These are phyloP conservation scores for Venturia oleaginea DNA, from an alignment of 2,329 filamentous ascomycete species.

Conservation along the genomic window DNA sequence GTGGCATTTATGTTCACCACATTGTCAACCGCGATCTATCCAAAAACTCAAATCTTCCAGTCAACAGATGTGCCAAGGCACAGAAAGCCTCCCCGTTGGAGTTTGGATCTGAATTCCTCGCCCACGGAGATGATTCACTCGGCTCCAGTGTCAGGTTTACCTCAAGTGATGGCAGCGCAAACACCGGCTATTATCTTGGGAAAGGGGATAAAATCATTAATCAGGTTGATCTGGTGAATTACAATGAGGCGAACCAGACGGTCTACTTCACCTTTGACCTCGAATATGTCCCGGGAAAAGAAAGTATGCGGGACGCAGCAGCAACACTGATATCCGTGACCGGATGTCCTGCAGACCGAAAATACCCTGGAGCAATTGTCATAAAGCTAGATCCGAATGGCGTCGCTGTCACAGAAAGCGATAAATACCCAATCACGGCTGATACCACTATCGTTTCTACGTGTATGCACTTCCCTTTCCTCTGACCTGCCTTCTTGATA, in stretches of 20 bases:
- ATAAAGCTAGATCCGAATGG: neutral
- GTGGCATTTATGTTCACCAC: slow-evolving; percentile 10
- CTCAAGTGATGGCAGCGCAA: neutral
- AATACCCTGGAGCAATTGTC: neutral
- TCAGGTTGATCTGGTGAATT: neutral
- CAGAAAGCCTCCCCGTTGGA: neutral
- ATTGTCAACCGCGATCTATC: neutral
- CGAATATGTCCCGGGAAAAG: neutral
- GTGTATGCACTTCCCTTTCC: neutral
- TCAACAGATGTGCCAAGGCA: neutral
- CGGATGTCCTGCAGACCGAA: neutral
- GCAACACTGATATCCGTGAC: slow-evolving; percentile 1
- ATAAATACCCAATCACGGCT: neutral
- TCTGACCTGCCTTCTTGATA: neutral
- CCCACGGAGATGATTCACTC: neutral
- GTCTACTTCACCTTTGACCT: neutral
- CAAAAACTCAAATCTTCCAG: neutral
- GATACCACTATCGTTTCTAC: neutral
- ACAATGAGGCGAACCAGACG: neutral
- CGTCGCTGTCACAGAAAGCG: neutral
- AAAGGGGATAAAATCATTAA: neutral
- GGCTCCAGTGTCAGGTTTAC: neutral
- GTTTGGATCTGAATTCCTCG: neutral
- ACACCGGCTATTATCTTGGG: neutral
- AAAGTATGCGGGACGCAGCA: neutral